Conservation (phyloP, 495 filamentous ascomycete species). For the Lepidopterella palustris region DNA sequence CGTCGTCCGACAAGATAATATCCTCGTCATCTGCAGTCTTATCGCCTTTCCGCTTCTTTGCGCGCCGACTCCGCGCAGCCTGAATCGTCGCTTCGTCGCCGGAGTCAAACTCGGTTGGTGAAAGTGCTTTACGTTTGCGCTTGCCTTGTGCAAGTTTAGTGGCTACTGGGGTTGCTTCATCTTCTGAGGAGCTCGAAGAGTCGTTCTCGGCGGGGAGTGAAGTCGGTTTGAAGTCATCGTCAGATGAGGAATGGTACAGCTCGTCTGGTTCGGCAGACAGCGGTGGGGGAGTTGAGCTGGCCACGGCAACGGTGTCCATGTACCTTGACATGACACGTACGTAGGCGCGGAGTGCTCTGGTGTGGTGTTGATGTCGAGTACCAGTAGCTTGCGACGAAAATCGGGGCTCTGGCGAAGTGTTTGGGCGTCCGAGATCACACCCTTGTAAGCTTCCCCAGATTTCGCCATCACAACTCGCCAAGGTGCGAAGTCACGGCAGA, state of each 20-base stretch:
- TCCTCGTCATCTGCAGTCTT: slow-evolving; percentile 35
- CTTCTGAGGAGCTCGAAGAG: slow-evolving; percentile 29
- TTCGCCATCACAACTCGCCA: too few species aligned
- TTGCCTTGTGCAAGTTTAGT: slow-evolving; percentile 21
- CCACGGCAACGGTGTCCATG: not conserved
- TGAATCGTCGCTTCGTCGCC: slow-evolving; percentile 76
- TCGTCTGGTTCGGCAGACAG: slow-evolving; percentile 14
- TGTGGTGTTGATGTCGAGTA: too few species aligned
- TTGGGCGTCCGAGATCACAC: too few species aligned
- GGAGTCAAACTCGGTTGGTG: slow-evolving; percentile 43
- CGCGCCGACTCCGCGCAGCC: slow-evolving; percentile 43
- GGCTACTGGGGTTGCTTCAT: slow-evolving; percentile 34
- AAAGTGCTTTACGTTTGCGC: slow-evolving; percentile 16
- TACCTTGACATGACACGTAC: too few species aligned
- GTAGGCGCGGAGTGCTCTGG: too few species aligned
- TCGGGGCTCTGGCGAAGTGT: too few species aligned
- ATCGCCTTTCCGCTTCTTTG: slow-evolving; percentile 43
- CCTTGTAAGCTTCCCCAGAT: too few species aligned
- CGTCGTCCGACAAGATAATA: slow-evolving; percentile 29
- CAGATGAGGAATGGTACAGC: slow-evolving; percentile 24
- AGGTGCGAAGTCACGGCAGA: too few species aligned
- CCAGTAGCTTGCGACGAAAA: too few species aligned
- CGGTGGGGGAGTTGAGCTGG: not conserved
- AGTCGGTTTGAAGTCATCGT: slow-evolving; percentile 31
- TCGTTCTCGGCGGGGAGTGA: slow-evolving; percentile 35